Percentiles rank a stretch among this genome's conserved stretches.
phyloP scores from a whole-genome alignment of 1,284 basidiomycete species.

The Amylostereum chailletii region DNA sequence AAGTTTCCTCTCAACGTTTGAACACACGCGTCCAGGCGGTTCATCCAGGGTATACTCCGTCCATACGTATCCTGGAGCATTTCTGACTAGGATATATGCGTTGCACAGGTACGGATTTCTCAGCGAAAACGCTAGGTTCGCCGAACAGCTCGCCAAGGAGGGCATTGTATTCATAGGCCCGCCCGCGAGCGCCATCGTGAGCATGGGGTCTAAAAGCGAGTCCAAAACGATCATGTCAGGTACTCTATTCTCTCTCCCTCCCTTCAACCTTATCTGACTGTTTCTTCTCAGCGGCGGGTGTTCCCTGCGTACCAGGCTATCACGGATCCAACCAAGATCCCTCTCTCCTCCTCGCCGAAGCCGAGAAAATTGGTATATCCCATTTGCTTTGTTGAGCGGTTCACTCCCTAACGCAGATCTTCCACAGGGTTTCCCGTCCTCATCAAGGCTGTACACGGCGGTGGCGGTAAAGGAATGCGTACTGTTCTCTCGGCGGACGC shows the following conservation, averaged over 20 bases:
- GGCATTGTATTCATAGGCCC: conserved; percentile 96
- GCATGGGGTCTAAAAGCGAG: conserved; percentile 89
- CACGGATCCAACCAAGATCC: conserved; percentile 73
- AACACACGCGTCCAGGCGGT: conserved; percentile 46
- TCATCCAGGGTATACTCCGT: conserved; percentile 59
- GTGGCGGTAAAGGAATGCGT: conserved; percentile 96
- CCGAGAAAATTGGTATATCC: conserved; percentile 44
- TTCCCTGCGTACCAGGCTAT: conserved; percentile 92
- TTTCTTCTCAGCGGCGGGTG: conserved; percentile 57
- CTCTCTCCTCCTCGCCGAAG: conserved; percentile 51
- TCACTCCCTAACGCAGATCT: too few species aligned
- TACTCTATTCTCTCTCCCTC: conserved; percentile 20
- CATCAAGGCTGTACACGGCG: conserved; percentile 95
- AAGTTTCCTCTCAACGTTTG: neutral
- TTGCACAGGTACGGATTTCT: conserved; percentile 76
- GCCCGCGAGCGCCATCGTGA: conserved; percentile 86
- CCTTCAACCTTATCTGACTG: neutral
- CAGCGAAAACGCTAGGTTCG: conserved; percentile 89
- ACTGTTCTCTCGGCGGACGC: conserved; percentile 60
- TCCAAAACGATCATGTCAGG: conserved; percentile 89
- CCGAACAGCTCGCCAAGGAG: conserved; percentile 76
- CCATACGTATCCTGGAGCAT: neutral
- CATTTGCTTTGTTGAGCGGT: too few species aligned
- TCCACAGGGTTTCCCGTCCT: conserved; percentile 76
- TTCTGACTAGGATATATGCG: neutral